phyloP scores from a whole-genome alignment of 1,139 yeast species.

The Pneumocystis carinii region DNA sequence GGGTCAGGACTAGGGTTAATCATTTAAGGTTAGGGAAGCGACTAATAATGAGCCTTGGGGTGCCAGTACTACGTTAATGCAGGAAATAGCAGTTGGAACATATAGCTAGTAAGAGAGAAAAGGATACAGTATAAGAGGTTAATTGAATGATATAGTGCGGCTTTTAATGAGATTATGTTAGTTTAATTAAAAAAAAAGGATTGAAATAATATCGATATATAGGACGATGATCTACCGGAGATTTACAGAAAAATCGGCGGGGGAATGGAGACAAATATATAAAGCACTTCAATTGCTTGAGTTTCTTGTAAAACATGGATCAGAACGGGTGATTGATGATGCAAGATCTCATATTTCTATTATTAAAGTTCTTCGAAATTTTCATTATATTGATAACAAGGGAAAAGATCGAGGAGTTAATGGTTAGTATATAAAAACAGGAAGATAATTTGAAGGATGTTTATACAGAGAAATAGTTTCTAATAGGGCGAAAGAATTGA shows the following conservation, averaged over 20 bases:
- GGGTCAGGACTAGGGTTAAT: background rate
- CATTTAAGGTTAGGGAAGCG: slow-evolving; percentile 48
- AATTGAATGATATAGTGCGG: slow-evolving; percentile 18
- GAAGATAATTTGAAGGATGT: background rate
- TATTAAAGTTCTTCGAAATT: slow-evolving; percentile 76
- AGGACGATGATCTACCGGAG: slow-evolving; percentile 25
- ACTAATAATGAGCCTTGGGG: slow-evolving; percentile 99
- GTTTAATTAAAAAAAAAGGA: slow-evolving; percentile 25
- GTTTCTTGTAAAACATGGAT: slow-evolving; percentile 78
- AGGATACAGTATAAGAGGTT: too few relatives aligned
- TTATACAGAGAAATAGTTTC: slow-evolving; percentile 36
- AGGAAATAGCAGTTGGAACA: slow-evolving; percentile 85
- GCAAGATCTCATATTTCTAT: slow-evolving; percentile 71
- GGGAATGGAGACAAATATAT: slow-evolving; percentile 97
- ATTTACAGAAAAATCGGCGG: slow-evolving; percentile 86
- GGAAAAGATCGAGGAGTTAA: slow-evolving; percentile 95
- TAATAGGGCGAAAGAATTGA: slow-evolving; percentile 69
- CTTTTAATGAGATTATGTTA: slow-evolving; percentile 34
- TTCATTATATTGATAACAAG: slow-evolving; percentile 85
- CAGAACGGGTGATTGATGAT: slow-evolving; percentile 89
- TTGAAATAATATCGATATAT: background rate
- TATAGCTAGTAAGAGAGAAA: slow-evolving; percentile 43
- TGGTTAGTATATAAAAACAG: slow-evolving; percentile 5
- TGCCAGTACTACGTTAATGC: slow-evolving; percentile 84
- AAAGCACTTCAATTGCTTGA: slow-evolving; percentile 84